Base-by-base conservation (phyloP, 148 eudicot genomes). In the Diospyros lotus region DNA sequence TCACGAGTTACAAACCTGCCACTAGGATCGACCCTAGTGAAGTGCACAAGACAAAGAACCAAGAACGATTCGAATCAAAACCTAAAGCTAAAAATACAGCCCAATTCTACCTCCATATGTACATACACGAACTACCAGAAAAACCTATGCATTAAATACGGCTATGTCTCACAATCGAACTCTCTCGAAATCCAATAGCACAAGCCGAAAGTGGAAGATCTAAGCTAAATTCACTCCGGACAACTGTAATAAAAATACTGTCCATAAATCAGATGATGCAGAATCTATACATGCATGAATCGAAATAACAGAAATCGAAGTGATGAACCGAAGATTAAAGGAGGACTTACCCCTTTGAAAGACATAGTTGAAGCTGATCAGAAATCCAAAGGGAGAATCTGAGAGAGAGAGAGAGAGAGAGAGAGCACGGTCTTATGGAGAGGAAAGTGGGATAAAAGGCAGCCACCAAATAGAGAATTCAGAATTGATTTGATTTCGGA, bases 301-400 rank as follows among this genome's bases (percentile, higher is more conserved):
- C 74, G 51, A 62, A 63, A 41, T 38, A 44, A 56, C 18, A 67
- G 5, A 76, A 45, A 48, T 28, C 53, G 66, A 40, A 52, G 9
- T 10, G 64, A 71, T 44, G 40, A n/a, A n/a, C 12, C 10, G 53
- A 14, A 58, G 15, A 1, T 17, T 50, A 28, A 42, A 5, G 6
- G 58, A 53, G 42, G 73, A 62, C 75, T 71, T 76, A 85, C 87
- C 70, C 84, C 84, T 82, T 87, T 86, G 82, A 86, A 86, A 63
- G 91, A 77, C 91, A 86, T 88, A 61, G 89, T 72, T 76, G 80
- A 79, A 75, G 77, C 76, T 64, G 87, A 79, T 72, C 81, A 59
- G 64, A 28, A 38, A 17, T 63, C 40, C 62, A 63, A 73, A 64
- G 76, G 42, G 10, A 45, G 39, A 13, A 4, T 59, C 18, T 0